Conservation (phyloP, 257 asterid species). For the Eustoma russellianum region DNA sequence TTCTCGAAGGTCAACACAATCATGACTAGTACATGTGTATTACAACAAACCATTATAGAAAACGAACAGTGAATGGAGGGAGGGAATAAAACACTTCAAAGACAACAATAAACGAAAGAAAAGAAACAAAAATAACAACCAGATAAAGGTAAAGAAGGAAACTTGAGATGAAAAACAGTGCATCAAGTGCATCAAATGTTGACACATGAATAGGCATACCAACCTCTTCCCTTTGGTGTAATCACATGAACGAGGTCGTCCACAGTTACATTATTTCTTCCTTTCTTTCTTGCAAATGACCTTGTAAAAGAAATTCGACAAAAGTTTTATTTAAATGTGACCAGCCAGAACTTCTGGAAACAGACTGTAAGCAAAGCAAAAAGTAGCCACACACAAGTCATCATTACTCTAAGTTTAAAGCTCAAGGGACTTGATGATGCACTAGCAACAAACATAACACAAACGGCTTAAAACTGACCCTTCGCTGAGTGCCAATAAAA, state of each 20-base stretch:
- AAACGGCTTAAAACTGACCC: no score
- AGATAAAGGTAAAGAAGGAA: conserved; percentile 1
- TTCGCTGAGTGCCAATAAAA: no score
- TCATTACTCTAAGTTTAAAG: no score
- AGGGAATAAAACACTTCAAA: no score
- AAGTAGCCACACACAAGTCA: background rate
- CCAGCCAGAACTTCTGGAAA: background rate
- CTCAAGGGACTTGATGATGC: no score
- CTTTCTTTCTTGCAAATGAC: conserved; percentile 59
- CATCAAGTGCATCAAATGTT: background rate
- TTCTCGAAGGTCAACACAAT: no score
- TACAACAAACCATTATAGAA: no score
- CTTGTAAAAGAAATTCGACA: conserved; percentile 27
- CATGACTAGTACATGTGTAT: no score
- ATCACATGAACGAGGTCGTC: conserved; percentile 63
- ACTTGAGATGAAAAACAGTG: background rate
- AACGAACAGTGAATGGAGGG: no score
- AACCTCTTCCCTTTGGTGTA: conserved; percentile 77
- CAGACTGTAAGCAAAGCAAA: background rate
- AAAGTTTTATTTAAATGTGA: background rate
- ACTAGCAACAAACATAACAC: no score
- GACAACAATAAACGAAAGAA: background rate
- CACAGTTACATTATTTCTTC: conserved; percentile 61
- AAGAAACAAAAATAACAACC: background rate
- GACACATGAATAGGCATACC: background rate